Conservation (phyloP, 1,284 basidiomycete species). For the Ustilago sp. region DNA sequence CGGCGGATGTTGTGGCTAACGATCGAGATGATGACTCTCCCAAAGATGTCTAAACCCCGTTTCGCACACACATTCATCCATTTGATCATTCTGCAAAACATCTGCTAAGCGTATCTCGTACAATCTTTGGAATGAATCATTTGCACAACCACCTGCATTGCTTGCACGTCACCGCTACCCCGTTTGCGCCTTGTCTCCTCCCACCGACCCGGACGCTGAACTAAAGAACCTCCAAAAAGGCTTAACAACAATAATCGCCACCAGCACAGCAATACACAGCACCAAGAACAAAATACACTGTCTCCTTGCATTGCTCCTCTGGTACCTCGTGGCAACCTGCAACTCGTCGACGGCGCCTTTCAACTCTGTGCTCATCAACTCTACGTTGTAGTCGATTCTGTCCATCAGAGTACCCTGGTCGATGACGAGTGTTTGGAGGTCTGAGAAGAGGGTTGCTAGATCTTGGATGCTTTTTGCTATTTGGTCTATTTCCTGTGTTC, state of each 20-base stretch:
- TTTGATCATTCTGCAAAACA: not conserved
- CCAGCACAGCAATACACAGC: constrained; percentile 86
- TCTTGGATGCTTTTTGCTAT: constrained; percentile 92
- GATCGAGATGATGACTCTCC: constrained; percentile 22
- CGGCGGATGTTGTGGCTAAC: constrained; percentile 35
- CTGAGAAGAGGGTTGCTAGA: constrained; percentile 95
- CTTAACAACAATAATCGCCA: constrained; percentile 84
- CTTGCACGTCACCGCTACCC: not conserved
- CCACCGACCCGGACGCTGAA: not conserved
- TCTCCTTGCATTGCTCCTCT: constrained; percentile 89
- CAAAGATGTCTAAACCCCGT: constrained; percentile 1
- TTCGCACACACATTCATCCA: not conserved
- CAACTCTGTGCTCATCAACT: constrained; percentile 85
- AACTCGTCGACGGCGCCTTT: constrained; percentile 87
- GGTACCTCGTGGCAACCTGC: constrained; percentile 86
- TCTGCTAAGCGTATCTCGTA: not conserved
- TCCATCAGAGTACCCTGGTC: constrained; percentile 98
- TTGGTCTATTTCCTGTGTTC: constrained; percentile 82
- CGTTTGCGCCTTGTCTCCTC: not conserved
- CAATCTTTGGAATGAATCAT: not conserved
- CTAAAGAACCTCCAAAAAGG: constrained; percentile 70
- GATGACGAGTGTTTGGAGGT: constrained; percentile 90
- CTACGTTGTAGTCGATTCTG: constrained; percentile 96
- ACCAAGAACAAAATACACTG: constrained; percentile 92
- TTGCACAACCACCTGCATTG: not conserved